These are phyloP conservation scores for Isabelozyma pseudorhagii DNA, from an alignment of 805 yeast genomes.

Conservation along the genomic window DNA sequence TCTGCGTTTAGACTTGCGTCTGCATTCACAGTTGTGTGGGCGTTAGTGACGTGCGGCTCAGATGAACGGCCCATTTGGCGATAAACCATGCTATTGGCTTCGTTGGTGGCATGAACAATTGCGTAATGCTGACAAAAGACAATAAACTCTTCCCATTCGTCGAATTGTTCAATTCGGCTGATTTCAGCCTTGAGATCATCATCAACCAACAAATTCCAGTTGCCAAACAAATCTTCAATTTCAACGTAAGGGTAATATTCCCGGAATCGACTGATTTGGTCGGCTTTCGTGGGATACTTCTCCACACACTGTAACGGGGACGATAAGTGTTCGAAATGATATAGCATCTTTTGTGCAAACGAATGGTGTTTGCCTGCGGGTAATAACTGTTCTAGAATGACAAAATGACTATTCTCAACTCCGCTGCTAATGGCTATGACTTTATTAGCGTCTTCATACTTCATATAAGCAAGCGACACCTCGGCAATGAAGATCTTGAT, in stretches of 20 bases:
- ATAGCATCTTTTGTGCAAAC: constrained; percentile 71
- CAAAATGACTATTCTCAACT: constrained; percentile 53
- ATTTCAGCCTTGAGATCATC: constrained; percentile 38
- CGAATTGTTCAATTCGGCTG: constrained; percentile 61
- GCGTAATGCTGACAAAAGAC: constrained; percentile 74
- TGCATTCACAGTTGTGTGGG: no score
- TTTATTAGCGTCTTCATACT: constrained; percentile 59
- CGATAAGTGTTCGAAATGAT: constrained; percentile 61
- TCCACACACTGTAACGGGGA: constrained; percentile 69
- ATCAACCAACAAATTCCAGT: constrained; percentile 51
- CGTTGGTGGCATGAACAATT: constrained; percentile 60
- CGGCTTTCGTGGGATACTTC: constrained; percentile 47
- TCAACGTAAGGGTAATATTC: constrained; percentile 49
- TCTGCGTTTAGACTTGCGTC: no score
- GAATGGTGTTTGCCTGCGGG: constrained; percentile 64
- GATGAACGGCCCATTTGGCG: not conserved
- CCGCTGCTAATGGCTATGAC: constrained; percentile 49
- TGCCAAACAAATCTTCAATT: constrained; percentile 50
- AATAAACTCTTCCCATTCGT: constrained; percentile 81
- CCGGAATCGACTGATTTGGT: constrained; percentile 51
- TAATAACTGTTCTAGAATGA: constrained; percentile 67
- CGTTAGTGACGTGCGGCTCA: no score
- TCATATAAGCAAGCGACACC: constrained; percentile 81
- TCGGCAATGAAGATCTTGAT: constrained; percentile 70
- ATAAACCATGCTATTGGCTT: constrained; percentile 3